Evolutionary conservation across 306 rosid genomes (phyloP).

Genomic region (Inga leiocalycina): DNA sequence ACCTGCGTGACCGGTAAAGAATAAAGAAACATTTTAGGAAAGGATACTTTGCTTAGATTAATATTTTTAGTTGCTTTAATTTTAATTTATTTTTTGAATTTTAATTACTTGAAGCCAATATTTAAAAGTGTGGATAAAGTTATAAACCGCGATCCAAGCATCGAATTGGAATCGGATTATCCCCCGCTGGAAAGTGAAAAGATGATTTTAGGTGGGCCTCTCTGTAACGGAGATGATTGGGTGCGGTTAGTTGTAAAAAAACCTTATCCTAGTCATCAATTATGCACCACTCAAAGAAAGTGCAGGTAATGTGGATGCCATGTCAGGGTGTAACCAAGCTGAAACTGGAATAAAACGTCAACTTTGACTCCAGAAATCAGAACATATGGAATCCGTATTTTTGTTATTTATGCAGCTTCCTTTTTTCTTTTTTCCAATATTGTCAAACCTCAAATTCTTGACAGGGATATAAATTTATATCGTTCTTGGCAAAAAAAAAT

Average conservation of each 20-base stretch:
- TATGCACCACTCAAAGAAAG: background rate
- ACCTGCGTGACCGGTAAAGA: constrained; percentile 10
- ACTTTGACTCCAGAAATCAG: background rate
- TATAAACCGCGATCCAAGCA: constrained; percentile 33
- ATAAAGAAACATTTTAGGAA: constrained; percentile 6
- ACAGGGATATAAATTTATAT: too few species aligned
- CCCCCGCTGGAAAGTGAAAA: constrained; percentile 37
- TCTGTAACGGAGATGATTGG: background rate
- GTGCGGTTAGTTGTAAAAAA: constrained; percentile 12
- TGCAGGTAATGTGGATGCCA: background rate
- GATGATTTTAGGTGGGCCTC: background rate
- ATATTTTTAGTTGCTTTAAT: background rate
- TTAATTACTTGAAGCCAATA: background rate
- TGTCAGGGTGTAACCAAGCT: background rate
- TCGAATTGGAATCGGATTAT: constrained; percentile 39
- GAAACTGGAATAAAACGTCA: background rate
- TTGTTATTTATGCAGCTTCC: background rate
- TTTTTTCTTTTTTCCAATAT: too few species aligned
- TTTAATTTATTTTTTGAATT: background rate
- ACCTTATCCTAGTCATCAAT: constrained; percentile 12
- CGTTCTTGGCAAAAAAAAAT: too few species aligned
- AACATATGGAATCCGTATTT: background rate
- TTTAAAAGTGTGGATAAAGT: background rate
- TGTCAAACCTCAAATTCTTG: too few species aligned
- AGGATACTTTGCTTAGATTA: background rate